Evolutionary conservation across 2,329 filamentous ascomycete genomes (phyloP).

Genomic region (Dichotomopilus funicola): DNA sequence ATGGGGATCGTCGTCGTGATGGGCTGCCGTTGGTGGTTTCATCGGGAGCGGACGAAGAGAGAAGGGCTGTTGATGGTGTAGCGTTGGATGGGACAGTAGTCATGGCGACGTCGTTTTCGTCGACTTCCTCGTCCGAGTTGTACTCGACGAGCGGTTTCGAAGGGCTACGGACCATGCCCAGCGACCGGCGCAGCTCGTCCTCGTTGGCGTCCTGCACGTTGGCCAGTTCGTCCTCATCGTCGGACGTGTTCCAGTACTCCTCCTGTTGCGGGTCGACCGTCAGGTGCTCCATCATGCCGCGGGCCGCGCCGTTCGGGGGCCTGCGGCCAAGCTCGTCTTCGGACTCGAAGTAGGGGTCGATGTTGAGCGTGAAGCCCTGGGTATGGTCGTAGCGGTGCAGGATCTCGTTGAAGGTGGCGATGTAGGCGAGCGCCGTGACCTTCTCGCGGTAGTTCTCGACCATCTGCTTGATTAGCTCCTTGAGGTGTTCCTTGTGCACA

Average conservation of each 20-base stretch:
- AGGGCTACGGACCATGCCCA: neutral
- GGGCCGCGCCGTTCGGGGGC: constrained; percentile 35
- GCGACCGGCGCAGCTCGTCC: constrained; percentile 27
- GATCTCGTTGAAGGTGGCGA: constrained; percentile 76
- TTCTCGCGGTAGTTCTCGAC: constrained; percentile 79
- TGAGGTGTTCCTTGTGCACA: constrained; percentile 75
- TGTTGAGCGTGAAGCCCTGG: constrained; percentile 57
- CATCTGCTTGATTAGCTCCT: constrained; percentile 74
- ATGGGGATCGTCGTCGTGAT: neutral
- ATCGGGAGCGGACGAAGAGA: too few species aligned
- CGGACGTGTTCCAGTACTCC: constrained; percentile 87
- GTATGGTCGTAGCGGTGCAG: constrained; percentile 74
- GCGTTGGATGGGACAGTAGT: constrained; percentile 12
- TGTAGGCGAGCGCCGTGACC: constrained; percentile 67
- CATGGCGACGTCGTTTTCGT: constrained; percentile 50
- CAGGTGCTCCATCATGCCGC: constrained; percentile 64
- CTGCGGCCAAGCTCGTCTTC: constrained; percentile 50
- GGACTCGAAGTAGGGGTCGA: constrained; percentile 64
- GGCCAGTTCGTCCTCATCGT: constrained; percentile 66
- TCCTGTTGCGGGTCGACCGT: constrained; percentile 74
- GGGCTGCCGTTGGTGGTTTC: too few species aligned
- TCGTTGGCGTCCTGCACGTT: neutral
- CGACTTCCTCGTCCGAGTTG: constrained; percentile 65
- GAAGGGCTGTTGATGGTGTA: constrained; percentile 15
- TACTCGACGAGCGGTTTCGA: constrained; percentile 84